A percentile compares a stretch with the other conserved stretches of the same genome.
Conservation (phyloP, 768 basidiomycete genomes). For the Phaffia australis region DNA sequence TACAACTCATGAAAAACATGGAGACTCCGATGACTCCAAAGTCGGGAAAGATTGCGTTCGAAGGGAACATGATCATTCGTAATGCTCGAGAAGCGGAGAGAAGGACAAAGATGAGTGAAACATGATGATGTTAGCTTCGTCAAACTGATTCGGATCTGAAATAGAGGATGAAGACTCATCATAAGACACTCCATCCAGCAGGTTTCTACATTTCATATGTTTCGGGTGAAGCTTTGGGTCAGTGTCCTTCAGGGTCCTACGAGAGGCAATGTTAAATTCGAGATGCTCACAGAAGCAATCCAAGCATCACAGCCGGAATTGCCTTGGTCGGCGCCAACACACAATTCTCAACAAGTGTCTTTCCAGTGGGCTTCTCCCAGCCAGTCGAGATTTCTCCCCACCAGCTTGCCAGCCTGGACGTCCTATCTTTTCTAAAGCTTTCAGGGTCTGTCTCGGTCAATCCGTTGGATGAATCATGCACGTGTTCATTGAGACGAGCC, state of each 20-base stretch:
- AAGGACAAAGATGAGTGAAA: neutral
- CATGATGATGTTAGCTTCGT: no score
- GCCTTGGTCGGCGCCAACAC: slow-evolving; percentile 34
- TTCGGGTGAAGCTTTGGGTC: no score
- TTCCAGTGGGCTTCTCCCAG: slow-evolving; percentile 10
- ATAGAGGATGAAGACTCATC: slow-evolving; percentile 6
- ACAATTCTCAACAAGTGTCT: slow-evolving; percentile 21
- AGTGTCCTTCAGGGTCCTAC: no score
- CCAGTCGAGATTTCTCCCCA: neutral
- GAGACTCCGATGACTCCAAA: slow-evolving; percentile 85
- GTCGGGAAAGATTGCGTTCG: slow-evolving; percentile 61
- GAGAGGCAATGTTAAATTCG: no score
- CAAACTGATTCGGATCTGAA: neutral
- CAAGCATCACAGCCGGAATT: slow-evolving; percentile 75
- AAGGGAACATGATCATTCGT: slow-evolving; percentile 84
- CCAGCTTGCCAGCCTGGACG: neutral
- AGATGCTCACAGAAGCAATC: slow-evolving; percentile 48
- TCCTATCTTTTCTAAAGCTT: neutral
- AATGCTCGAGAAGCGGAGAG: neutral
- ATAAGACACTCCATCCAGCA: slow-evolving; percentile 67
- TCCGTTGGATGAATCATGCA: neutral
- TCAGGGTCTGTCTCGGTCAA: neutral
- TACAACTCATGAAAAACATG: slow-evolving; percentile 80
- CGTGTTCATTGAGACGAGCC: neutral
- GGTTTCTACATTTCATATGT: slow-evolving; percentile 42